Base-by-base conservation (phyloP, 2,329 filamentous ascomycete genomes). In the Penicillium sp. region DNA sequence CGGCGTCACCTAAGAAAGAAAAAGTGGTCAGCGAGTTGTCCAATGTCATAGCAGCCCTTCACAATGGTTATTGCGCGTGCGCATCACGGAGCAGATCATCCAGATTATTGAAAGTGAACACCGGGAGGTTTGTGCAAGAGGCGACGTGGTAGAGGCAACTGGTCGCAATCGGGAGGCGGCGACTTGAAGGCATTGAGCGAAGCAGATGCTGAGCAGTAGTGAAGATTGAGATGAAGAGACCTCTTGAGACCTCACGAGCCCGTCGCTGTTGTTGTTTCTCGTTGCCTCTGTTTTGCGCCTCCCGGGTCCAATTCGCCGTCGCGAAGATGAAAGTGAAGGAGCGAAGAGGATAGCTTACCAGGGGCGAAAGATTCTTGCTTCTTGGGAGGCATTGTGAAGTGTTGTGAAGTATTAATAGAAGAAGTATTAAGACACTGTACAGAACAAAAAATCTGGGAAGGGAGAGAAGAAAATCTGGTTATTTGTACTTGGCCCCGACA, bases 1-100 rank as follows among this genome's bases (percentile, higher is more conserved):
- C 92, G 73, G 83, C 73, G 79, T 97, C 92, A 84, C 92, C 92
- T 96, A 18, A 18, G 72, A 40, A 65, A 50, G 32, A 59, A 50
- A 31, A 16, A 34, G 27, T 50, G 41, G 55, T 75, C 70, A 74
- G 72, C 62, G 6, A 39, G 54, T 13, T 31, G 40, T 48, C 27
- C 18, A 16, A 27, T 24, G 16, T 13, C 27, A 43, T 43, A 5
- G 40, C n/a, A 21, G 10, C 13, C 57, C 56, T 40, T 60, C 57
- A 14, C 63, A 49, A 46, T 65, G 60, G 31, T 54, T 60, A 45
- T 67, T 65, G 55, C 62, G 64, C 56, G 62, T 61, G 46, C 64
- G 54, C 10, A 67, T 56, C 34, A 36, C 14, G 24, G 6, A 27
- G 24, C 24, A 27, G 24, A 27, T 6, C 24, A 27, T 27, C 24